Base-by-base conservation (phyloP, 768 basidiomycete species). In the Psilocybe cyanescens region DNA sequence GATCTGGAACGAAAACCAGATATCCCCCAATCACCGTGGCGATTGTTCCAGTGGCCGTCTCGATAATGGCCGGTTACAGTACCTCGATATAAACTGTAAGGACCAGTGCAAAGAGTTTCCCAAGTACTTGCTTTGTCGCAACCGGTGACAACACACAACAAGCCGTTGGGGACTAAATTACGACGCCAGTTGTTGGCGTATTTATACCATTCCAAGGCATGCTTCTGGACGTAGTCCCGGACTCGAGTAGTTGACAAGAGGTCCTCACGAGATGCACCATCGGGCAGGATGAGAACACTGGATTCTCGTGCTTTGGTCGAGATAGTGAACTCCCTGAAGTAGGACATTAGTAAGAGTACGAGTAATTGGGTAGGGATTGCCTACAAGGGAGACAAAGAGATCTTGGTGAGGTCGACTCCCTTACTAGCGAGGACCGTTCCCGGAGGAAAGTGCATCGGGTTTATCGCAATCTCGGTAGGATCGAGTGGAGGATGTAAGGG, bases 181-280 rank as follows among this genome's bases (percentile, higher is more conserved):
- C n/a, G 16, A 4, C 17, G 24, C 12, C 24, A 11, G n/a, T 46
- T 19, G 31, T 50, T 31, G 28, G 29, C 8, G 39, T 11, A 30
- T 17, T 16, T 29, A 46, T 60, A 53, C 60, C 55, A 55, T 24
- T 49, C n/a, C 29, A n/a, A 28, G 2, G 51, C 51, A 49, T 60
- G 9, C 16, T 45, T 12, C 19, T 54, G 35, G 9, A 60, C 41
- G 35, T 63, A 63, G 30, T 63, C 58, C 28, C 39, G 29, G 9
- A 63, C 17, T 14, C 58, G 41, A n/a, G 28, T 2, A 11, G 57
- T 55, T 11, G 39, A 50, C 3, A 44, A 16, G 7, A 64, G 39
- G 53, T 67, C 65, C 39, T 67, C 63, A 17, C 65, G 59, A 33
- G 62, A 54, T 37, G 62, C 65, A 47, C 63, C 65, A 4, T 49